Evolutionary conservation across 495 filamentous ascomycete species (phyloP).

Genomic region (Emericellopsis terricola): DNA sequence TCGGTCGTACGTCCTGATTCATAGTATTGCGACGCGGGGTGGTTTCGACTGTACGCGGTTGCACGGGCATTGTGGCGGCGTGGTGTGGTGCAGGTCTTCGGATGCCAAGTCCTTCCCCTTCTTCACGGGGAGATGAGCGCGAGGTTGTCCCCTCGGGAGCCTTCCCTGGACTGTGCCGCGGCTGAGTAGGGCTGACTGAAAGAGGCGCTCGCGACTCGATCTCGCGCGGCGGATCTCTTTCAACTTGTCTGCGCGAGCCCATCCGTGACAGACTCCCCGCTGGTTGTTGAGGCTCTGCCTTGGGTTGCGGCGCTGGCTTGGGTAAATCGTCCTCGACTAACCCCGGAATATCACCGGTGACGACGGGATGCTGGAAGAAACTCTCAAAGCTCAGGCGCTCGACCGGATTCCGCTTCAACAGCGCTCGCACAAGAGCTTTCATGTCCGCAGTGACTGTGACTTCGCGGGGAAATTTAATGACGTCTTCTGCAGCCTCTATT

Average conservation of each 20-base stretch:
- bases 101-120: slow-evolving; percentile 24
- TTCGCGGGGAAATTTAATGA: slow-evolving; percentile 65
- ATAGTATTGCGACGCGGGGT: slow-evolving; percentile 4
- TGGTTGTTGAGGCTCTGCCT: no score
- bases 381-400: slow-evolving; percentile 68
- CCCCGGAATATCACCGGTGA: slow-evolving; percentile 66
- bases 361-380: slow-evolving; percentile 59
- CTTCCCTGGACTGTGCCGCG: slow-evolving; percentile 3
- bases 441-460: slow-evolving; percentile 53
- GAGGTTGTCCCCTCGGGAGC: slow-evolving; percentile 2
- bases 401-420: slow-evolving; percentile 70
- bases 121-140: slow-evolving; percentile 20
- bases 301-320: no score
- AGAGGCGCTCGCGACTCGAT: slow-evolving; percentile 20
- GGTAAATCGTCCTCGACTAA: slow-evolving; percentile 60
- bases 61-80: slow-evolving; percentile 2
- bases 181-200: slow-evolving; percentile 17
- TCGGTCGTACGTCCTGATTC: slow-evolving; percentile 3
- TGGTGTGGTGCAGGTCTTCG: slow-evolving; percentile 15
- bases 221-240: no score
- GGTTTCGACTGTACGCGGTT: slow-evolving; percentile 7
- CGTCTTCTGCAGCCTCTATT: slow-evolving; percentile 74
- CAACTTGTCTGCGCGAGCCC: no score
- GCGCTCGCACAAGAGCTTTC: slow-evolving; percentile 59
- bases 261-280: no score